Base-by-base conservation (phyloP, 2,329 filamentous ascomycete species). In the Tolypocladium album region DNA sequence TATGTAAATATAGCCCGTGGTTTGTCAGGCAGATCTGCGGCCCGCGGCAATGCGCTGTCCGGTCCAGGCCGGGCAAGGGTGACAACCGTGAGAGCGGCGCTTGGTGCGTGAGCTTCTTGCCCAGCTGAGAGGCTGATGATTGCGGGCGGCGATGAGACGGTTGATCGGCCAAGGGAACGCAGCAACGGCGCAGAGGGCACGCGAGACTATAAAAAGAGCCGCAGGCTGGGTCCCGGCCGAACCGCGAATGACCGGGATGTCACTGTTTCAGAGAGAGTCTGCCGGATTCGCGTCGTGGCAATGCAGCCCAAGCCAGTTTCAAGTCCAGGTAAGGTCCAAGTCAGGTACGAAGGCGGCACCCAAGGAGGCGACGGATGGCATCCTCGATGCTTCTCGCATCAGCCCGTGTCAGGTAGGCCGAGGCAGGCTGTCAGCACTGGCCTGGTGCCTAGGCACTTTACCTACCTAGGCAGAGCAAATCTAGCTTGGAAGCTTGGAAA, bases 21-120 rank as follows among this genome's bases (percentile, higher is more conserved):
- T 57, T 43, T 57, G 55, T 45, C 55, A 57, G 55, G 50, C 17
- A 57, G 55, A 57, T 57, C 39, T 57, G 55, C 55, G 55, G 55
- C 39, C 55, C 55, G 55, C 55, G 24, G 55, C 55, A 43, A 31
- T 57, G 55, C 55, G 55, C 38, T 42, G 50, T 55, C 50, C 31
- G 31, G 50, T 36, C 31, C 50, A 38, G 20, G 31, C 50, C 50
- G 36, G 31, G 36, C 50, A 55, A 36, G 50, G 31, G 20, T 53
- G 50, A 34, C 27, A 22, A 36, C 47, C 8, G 47, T 52, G 31
- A 53, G 31, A 36, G 31, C 27, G 50, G 9, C 27, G 50, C 27
- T 36, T 22, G 50, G 31, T n/a, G 50, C 20, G 27, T 36, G 50
- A 36, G 50, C 31, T 36, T 53, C 50, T 52, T 53, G 17, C 50